Base-by-base conservation (phyloP, 441 rosid genomes). In the Adansonia madagascariensis region DNA sequence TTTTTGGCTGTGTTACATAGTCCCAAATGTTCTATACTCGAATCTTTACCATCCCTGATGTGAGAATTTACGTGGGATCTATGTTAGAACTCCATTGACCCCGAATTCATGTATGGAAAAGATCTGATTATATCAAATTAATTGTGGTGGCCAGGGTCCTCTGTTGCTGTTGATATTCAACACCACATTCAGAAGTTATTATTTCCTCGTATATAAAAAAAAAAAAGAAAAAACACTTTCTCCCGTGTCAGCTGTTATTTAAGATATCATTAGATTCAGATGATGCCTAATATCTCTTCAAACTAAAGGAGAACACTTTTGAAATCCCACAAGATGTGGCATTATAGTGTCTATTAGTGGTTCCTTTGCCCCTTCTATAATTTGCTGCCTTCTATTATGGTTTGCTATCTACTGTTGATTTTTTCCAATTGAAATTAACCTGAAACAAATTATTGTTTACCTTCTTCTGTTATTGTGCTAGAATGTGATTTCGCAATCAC, bases 1-100 rank as follows among this genome's bases (percentile, higher is more conserved):
- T 68, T 49, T 49, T 41, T 49, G 59, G 56, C 14, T 6, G 22
- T 6, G 22, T 3, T 27, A 14, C 43, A 3, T 50, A 50, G 44
- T 70, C 74, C 74, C 60, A 69, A 15, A 22, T 47, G 9, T 27
- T 22, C 17, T 27, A 50, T 27, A 14, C 7, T 50, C 15, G 22
- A 50, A 70, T 31, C 20, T 15, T 70, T 44, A 70, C 44, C 43
- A 10, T 49, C 18, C 43, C 43, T 69, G 44, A 69, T 49, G 59
- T 49, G 59, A 69, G 20, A 18, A 27, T 69, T 43, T 14, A 15
- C 18, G 55, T 22, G 9, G 56, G 72, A 46, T n/a, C 27, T 61
- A 12, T 61, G 43, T 27, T 24, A 12, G 17, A 61, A 27, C 41
- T 24, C n/a, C 41, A 24, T 61, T 61, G 65, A 57, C 65, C 43